Percentiles rank a stretch among this genome's conserved stretches.
Conservation (phyloP, 2,329 filamentous ascomycete species). For the Fusarium sp. region DNA sequence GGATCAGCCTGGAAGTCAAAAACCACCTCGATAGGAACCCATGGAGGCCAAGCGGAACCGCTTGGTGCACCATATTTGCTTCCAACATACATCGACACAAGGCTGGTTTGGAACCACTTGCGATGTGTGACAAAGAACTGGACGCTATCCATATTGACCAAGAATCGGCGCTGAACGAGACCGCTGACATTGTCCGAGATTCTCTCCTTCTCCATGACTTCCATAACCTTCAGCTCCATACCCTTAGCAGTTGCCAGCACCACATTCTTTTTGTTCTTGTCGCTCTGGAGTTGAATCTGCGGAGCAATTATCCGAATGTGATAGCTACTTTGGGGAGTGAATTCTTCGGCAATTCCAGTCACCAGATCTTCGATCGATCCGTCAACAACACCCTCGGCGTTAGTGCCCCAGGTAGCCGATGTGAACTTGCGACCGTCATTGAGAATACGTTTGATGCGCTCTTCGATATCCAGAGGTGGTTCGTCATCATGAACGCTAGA, state of each 20-base stretch:
- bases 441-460: constrained; percentile 85
- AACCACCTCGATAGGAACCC: constrained; percentile 98
- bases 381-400: constrained; percentile 47
- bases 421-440: constrained; percentile 87
- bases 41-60: constrained; percentile 93
- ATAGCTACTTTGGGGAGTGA: constrained; percentile 91
- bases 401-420: constrained; percentile 44
- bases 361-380: constrained; percentile 69
- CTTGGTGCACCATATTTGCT: constrained; percentile 88
- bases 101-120: constrained; percentile 84
- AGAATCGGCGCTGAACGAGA: constrained; percentile 91
- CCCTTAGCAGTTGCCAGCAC: constrained; percentile 95
- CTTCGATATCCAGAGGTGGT: constrained; percentile 74
- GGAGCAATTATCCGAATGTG: constrained; percentile 94
- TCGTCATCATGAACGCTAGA: constrained; percentile 62
- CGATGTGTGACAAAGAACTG: constrained; percentile 98
- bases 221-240: constrained; percentile 97
- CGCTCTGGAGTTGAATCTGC: constrained; percentile 97
- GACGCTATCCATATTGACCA: constrained; percentile 94
- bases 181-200: constrained; percentile 94
- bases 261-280: constrained; percentile 97
- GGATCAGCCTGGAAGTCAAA: constrained; percentile 94
- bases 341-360: constrained; percentile 85
- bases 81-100: constrained; percentile 92
- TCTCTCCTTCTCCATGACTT: constrained; percentile 96